A percentile compares a stretch with the other conserved stretches of the same genome.
Conservation (phyloP, 2,329 filamentous ascomycete genomes). For the Cladosporium sp. region DNA sequence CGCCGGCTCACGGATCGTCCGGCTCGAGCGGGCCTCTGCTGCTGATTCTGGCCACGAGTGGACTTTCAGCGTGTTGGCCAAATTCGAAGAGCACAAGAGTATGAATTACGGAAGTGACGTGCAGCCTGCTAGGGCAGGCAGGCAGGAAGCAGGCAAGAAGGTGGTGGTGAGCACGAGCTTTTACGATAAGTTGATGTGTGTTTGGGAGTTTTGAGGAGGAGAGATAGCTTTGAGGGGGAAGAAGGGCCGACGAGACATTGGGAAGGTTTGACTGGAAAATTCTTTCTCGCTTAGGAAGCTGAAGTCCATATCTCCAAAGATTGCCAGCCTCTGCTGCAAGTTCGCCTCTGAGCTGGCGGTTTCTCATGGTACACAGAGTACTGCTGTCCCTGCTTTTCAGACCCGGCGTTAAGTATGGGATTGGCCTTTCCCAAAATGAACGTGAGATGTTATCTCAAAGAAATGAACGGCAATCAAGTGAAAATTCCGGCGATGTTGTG, state of each 20-base stretch:
- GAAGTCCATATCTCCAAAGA: no score
- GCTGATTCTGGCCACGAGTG: constrained; percentile 45
- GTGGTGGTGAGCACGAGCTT: constrained; percentile 69
- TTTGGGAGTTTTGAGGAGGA: constrained; percentile 48
- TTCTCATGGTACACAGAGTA: no score
- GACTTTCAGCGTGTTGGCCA: constrained; percentile 61
- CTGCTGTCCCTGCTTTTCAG: no score
- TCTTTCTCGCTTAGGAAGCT: no score
- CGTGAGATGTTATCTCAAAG: no score
- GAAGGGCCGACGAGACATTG: background rate
- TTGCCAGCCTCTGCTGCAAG: no score
- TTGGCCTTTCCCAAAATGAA: no score
- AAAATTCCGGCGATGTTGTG: background rate
- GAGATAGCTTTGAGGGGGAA: background rate
- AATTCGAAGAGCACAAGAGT: constrained; percentile 81
- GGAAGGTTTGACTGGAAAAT: no score
- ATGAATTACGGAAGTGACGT: constrained; percentile 92
- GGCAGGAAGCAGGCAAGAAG: constrained; percentile 15
- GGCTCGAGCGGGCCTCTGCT: constrained; percentile 29
- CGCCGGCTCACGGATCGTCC: constrained; percentile 68
- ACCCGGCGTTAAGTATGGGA: no score
- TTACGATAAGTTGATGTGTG: constrained; percentile 66
- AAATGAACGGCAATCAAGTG: no score
- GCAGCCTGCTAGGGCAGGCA: constrained; percentile 37
- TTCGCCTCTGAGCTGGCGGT: no score